phyloP scores from a whole-genome alignment of 441 rosid species.

The Adansonia grandidieri region DNA sequence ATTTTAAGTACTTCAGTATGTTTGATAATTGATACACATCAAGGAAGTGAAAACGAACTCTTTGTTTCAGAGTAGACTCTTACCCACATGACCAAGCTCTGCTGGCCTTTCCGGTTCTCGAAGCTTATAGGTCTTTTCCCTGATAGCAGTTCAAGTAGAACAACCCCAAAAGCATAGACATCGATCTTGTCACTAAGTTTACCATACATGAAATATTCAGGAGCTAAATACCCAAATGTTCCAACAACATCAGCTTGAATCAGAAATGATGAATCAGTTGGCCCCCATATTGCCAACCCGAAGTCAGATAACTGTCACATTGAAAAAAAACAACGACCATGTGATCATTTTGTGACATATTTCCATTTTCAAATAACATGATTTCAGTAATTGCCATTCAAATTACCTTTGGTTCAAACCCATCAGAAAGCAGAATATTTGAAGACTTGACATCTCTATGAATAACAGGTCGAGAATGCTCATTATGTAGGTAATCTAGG shows the following conservation, averaged over 20 bases:
- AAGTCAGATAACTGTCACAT: slow-evolving; percentile 74
- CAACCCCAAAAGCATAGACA: slow-evolving; percentile 87
- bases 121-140: slow-evolving; percentile 68
- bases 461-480: slow-evolving; percentile 64
- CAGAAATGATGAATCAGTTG: slow-evolving; percentile 54
- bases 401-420: slow-evolving; percentile 72
- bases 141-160: slow-evolving; percentile 78
- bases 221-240: slow-evolving; percentile 94
- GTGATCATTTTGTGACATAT: slow-evolving; percentile 8
- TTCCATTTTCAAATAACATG: not conserved
- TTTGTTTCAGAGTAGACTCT: slow-evolving; percentile 32
- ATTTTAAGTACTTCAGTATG: slow-evolving; percentile 31
- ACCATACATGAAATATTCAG: slow-evolving; percentile 94
- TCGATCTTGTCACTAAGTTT: slow-evolving; percentile 88
- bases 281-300: slow-evolving; percentile 86
- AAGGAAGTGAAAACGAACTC: not conserved
- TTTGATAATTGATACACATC: slow-evolving; percentile 2
- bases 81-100: slow-evolving; percentile 95
- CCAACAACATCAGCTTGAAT: slow-evolving; percentile 73
- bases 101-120: slow-evolving; percentile 57
- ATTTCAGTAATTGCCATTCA: not conserved
- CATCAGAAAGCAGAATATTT: slow-evolving; percentile 78
- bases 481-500: slow-evolving; percentile 62
- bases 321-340: slow-evolving; percentile 18
- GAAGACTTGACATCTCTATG: slow-evolving; percentile 91